Percentiles rank a stretch among this genome's conserved stretches.
These are phyloP conservation scores for Batrachochytrium dendrobatidis DNA, from an alignment of 371 early-diverging fungal genomes.

Conservation along the genomic window DNA sequence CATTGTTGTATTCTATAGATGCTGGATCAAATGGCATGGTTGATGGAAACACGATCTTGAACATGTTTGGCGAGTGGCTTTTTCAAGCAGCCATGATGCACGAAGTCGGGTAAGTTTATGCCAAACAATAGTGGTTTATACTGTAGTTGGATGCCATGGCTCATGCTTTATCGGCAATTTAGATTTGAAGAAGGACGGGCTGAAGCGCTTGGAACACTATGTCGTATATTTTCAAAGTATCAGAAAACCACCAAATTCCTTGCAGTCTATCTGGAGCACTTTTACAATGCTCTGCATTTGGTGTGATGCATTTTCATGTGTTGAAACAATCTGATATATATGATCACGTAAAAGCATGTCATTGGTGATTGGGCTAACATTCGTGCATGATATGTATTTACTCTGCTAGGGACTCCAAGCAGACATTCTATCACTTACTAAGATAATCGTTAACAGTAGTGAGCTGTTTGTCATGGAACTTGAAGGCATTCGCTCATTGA, in stretches of 20 bases:
- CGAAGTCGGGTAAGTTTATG: constrained; percentile 20
- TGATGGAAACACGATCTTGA: constrained; percentile 69
- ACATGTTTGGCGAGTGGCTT: constrained; percentile 71
- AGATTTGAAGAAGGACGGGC: constrained; percentile 58
- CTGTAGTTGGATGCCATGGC: background rate
- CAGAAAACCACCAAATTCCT: constrained; percentile 51
- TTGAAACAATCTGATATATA: too few relatives aligned
- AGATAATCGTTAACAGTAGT: constrained; percentile 55
- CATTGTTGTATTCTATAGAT: constrained; percentile 47
- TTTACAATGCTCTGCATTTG: constrained; percentile 51
- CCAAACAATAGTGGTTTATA: background rate
- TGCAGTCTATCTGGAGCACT: constrained; percentile 59
- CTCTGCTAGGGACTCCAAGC: constrained; percentile 42
- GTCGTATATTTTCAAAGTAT: constrained; percentile 62
- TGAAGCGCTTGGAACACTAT: constrained; percentile 61
- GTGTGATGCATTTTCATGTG: too few relatives aligned
- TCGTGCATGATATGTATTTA: background rate
- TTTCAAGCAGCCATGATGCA: constrained; percentile 54
- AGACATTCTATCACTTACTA: constrained; percentile 52
- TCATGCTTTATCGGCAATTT: background rate
- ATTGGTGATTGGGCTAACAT: too few relatives aligned
- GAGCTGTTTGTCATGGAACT: constrained; percentile 60
- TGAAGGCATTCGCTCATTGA: constrained; percentile 62
- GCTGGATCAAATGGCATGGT: background rate
- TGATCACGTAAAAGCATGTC: too few relatives aligned